Base-by-base conservation (phyloP, 805 yeast species). In the Saccharomycopsis lassenensis region DNA sequence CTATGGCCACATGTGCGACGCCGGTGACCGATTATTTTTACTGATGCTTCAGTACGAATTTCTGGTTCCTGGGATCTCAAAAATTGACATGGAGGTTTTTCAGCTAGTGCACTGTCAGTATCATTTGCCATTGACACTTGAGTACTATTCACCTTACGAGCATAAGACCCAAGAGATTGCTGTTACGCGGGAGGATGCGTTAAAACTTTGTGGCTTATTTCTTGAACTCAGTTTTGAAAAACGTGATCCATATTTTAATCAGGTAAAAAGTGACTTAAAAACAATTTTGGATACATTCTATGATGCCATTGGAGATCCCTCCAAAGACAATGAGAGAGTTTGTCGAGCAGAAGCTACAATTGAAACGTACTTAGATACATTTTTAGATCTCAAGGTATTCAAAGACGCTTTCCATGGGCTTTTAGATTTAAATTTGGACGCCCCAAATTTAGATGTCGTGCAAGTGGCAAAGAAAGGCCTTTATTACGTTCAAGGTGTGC, bases 41-140 rank as follows among this genome's bases (percentile, higher is more conserved):
- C 61, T 63, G 12, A 56, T 80, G 19, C 61, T 78, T 1, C 79
- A 85, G 46, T 59, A 62, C 6, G 63, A 69, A 14, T 56, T 81
- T 23, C 59, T 72, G 11, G 46, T 58, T 1, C 54, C 69, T 19
- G 57, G 63, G 5, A 52, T 57, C 52, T 35, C 42, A 15, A 53
- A 61, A 40, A 42, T 47, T 2, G 65, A 65, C 4, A 65, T 80
- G 2, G 87, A 80, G 31, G 62, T 89, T 31, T 66, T 84, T 6
- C 97, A 89, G 49, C 65, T 84, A 23, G 56, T 91, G 16, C 65
- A 74, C 44, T 91, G 98, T 52, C 67, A 81, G 7, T 85, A 78
- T 48, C 93, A 85, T 30, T 65, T 83, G 34, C 57, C 62, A 2
- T 59, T 86, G 3, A 60, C 76, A 1, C 62, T 72, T 7, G 84